A percentile compares a stretch with the other conserved stretches of the same genome.
Evolutionary conservation across 257 asterid species (phyloP).

Genomic region (Paraleonurus japonicus): DNA sequence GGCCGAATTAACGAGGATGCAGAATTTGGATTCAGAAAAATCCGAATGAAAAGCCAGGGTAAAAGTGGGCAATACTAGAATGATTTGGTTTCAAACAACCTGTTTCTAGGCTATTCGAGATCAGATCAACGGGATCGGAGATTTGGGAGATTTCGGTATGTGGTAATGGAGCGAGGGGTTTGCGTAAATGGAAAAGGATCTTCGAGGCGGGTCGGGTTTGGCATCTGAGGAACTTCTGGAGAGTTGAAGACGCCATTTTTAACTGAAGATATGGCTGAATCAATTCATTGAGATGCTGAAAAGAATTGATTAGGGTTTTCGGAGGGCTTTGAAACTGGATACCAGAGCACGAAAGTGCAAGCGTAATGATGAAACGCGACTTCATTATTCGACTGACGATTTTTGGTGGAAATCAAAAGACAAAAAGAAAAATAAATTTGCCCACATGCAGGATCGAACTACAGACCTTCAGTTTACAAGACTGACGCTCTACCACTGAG

Average conservation of each 20-base stretch:
- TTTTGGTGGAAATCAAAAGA: neutral
- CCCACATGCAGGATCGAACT: constrained; percentile 75
- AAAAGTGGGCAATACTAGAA: constrained; percentile 24
- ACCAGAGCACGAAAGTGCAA: neutral
- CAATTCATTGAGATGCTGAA: constrained; percentile 2
- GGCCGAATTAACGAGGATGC: constrained; percentile 26
- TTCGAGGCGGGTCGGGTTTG: constrained; percentile 44
- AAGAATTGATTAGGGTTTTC: constrained; percentile 33
- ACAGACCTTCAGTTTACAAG: constrained; percentile 81
- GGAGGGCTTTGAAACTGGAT: constrained; percentile 26
- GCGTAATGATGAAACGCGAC: neutral
- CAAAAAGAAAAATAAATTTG: neutral
- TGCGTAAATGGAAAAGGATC: constrained; percentile 31
- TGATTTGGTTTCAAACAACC: constrained; percentile 24
- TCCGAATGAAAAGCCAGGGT: constrained; percentile 57
- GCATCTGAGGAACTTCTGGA: constrained; percentile 46
- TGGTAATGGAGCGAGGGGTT: constrained; percentile 28
- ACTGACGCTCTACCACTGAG: constrained; percentile 81
- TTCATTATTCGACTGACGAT: neutral
- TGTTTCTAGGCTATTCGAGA: constrained; percentile 4
- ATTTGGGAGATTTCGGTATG: constrained; percentile 25
- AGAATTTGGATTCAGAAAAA: constrained; percentile 49
- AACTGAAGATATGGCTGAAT: neutral
- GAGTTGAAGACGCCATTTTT: constrained; percentile 46
- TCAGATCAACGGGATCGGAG: constrained; percentile 17